phyloP scores from a whole-genome alignment of 164 flowering plant species.

The Berberis vulgaris region DNA sequence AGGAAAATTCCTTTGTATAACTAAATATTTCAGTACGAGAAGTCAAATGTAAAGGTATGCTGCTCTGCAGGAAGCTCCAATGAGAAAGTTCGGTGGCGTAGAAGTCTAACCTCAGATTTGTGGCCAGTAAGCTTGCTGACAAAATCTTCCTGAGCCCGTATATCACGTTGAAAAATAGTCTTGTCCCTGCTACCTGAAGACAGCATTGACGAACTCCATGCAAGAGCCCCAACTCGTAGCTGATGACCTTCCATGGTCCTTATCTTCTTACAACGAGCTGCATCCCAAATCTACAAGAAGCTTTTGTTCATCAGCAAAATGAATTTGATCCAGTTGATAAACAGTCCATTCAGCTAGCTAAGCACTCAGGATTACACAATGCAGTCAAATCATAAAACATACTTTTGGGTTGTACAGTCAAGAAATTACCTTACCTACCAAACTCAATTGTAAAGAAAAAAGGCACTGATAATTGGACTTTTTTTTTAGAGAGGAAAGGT shows the following conservation, averaged over 20 bases:
- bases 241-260: conserved; percentile 98
- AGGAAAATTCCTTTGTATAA: no score
- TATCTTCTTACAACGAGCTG: conserved; percentile 70
- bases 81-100: background rate
- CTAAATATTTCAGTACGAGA: no score
- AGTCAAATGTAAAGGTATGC: no score
- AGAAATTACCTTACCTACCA: no score
- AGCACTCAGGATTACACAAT: no score
- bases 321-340: no score
- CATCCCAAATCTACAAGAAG: conserved; percentile 84
- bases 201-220: conserved; percentile 83
- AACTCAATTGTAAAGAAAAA: no score
- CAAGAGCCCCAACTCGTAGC: conserved; percentile 83
- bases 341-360: no score
- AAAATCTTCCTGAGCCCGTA: conserved; percentile 75
- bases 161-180: conserved; percentile 86
- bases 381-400: no score
- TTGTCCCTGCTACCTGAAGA: conserved; percentile 95
- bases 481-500: no score
- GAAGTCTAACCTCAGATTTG: conserved; percentile 75
- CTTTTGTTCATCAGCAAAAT: background rate
- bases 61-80: background rate
- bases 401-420: no score
- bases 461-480: no score
- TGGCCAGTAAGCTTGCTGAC: conserved; percentile 84